Evolutionary conservation across 768 basidiomycete genomes (phyloP).

Genomic region (Panaeolus cyanescens): DNA sequence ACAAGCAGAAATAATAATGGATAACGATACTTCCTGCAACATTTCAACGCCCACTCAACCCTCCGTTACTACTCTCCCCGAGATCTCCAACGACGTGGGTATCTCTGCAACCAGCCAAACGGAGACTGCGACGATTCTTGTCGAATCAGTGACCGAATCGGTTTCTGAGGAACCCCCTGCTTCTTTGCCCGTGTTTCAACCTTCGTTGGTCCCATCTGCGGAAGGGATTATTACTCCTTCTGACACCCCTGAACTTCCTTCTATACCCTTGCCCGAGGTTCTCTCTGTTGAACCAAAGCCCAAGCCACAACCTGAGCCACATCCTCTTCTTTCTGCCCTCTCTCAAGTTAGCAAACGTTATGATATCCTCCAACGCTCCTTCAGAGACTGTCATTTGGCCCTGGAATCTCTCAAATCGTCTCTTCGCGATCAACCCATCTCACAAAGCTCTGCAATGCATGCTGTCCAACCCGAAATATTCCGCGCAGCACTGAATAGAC

Average conservation of each 20-base stretch:
- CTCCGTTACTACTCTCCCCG: background rate
- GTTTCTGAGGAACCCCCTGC: background rate
- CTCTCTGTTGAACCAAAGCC: background rate
- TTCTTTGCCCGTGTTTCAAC: background rate
- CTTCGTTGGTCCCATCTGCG: background rate
- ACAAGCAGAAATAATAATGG: background rate
- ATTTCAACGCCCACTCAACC: background rate
- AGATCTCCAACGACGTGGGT: background rate
- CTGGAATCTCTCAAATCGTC: conserved; percentile 57
- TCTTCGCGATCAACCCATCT: conserved; percentile 15
- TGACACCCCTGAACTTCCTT: background rate
- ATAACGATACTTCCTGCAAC: background rate
- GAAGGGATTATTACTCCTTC: background rate
- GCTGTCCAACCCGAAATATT: conserved; percentile 35
- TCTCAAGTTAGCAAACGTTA: conserved; percentile 52
- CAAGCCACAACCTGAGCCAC: conserved; percentile 12
- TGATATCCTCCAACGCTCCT: conserved; percentile 58
- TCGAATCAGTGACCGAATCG: background rate
- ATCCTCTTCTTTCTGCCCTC: conserved; percentile 49
- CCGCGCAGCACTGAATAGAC: conserved; percentile 53
- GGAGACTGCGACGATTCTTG: background rate
- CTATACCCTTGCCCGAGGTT: background rate
- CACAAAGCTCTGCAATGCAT: background rate
- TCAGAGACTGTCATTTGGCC: conserved; percentile 70
- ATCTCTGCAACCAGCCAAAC: background rate